These are phyloP conservation scores for Zygnema cylindricum DNA, from an alignment of 139 green algal species.

Conservation along the genomic window DNA sequence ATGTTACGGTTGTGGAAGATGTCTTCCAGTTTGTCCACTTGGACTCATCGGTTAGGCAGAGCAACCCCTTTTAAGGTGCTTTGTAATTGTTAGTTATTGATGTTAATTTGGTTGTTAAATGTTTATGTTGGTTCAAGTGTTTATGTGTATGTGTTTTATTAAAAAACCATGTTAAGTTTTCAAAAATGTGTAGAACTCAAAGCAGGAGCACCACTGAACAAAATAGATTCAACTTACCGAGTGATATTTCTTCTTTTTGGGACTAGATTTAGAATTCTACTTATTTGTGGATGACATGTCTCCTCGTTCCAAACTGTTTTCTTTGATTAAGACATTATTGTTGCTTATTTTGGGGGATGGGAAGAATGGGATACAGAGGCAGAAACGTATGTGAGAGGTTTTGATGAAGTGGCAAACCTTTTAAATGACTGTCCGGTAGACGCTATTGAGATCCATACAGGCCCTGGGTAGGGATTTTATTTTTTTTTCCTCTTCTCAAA, in stretches of 20 bases:
- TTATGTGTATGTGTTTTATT: neutral
- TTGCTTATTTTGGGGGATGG: too few species aligned
- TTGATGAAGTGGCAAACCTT: neutral
- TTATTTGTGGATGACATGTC: too few species aligned
- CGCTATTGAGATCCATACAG: slow-evolving; percentile 63
- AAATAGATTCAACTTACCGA: too few species aligned
- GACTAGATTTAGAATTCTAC: too few species aligned
- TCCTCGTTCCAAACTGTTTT: too few species aligned
- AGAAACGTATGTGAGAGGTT: neutral
- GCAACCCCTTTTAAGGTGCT: slow-evolving; percentile 11
- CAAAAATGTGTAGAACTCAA: too few species aligned
- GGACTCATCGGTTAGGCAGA: slow-evolving; percentile 37
- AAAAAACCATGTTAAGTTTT: too few species aligned
- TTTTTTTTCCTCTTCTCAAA: too few species aligned
- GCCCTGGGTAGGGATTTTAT: slow-evolving; percentile 21
- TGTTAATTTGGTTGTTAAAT: neutral
- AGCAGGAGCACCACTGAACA: too few species aligned
- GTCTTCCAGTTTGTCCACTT: slow-evolving; percentile 54
- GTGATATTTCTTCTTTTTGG: too few species aligned
- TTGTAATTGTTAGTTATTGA: neutral
- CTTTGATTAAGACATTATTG: too few species aligned
- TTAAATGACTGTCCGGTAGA: slow-evolving; percentile 18
- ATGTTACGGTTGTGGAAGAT: slow-evolving; percentile 60
- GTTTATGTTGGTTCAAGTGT: neutral
- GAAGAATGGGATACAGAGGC: slow-evolving; percentile 23